These are phyloP conservation scores for Gastrolobium villosum DNA, from an alignment of 306 rosid species.

Conservation along the genomic window DNA sequence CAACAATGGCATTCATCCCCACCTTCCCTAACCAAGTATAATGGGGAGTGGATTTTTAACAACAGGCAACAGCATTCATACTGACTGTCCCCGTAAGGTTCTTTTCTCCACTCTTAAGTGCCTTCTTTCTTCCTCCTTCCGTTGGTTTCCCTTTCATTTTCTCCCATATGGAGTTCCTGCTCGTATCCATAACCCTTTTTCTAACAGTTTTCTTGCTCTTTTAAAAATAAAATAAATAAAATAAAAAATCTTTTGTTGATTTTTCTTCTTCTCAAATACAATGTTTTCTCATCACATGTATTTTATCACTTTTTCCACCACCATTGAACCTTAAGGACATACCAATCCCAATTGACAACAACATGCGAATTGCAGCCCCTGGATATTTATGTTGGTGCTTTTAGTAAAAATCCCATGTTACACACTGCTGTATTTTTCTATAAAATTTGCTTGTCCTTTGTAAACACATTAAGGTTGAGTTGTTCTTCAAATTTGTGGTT, in stretches of 20 bases:
- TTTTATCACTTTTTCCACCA: neutral
- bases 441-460: neutral
- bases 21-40: too few relatives aligned
- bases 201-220: too few relatives aligned
- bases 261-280: neutral
- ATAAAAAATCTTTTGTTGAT: too few relatives aligned
- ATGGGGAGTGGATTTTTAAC: too few relatives aligned
- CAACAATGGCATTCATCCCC: too few relatives aligned
- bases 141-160: neutral
- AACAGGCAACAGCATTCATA: too few relatives aligned
- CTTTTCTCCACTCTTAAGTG: neutral
- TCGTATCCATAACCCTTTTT: neutral
- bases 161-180: neutral
- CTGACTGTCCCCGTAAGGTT: too few relatives aligned
- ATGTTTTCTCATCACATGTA: neutral
- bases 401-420: neutral
- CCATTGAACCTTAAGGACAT: neutral
- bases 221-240: too few relatives aligned
- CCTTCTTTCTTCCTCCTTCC: neutral
- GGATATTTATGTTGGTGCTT: neutral
- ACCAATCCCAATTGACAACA: neutral
- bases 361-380: neutral
- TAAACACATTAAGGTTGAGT: neutral
- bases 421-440: neutral
- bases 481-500: neutral